Conservation (phyloP, 257 asterid genomes). For the Nicotiana obtusifolia region DNA sequence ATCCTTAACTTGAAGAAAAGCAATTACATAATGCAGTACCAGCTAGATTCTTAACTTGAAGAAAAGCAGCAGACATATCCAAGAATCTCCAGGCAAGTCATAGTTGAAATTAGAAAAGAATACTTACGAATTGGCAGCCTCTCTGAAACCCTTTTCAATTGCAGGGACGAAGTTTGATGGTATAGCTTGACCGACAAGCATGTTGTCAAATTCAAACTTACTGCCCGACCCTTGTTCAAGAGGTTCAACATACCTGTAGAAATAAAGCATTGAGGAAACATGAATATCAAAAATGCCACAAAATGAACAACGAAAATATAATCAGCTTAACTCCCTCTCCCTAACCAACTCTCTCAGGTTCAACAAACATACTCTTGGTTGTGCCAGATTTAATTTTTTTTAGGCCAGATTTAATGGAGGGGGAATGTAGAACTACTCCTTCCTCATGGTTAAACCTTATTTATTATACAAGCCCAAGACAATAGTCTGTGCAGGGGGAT, state of each 20-base stretch:
- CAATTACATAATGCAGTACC: not conserved
- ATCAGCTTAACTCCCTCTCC: not conserved
- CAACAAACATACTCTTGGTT: not conserved
- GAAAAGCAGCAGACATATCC: not conserved
- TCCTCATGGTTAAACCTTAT: not conserved
- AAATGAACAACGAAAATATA: not conserved
- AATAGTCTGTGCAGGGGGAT: not conserved
- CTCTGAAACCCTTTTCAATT: slow-evolving; percentile 93
- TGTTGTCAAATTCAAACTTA: slow-evolving; percentile 84
- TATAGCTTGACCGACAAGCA: slow-evolving; percentile 82
- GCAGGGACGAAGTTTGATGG: slow-evolving; percentile 93
- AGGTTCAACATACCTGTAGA: slow-evolving; percentile 78
- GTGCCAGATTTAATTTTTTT: not conserved
- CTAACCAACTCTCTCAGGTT: not conserved
- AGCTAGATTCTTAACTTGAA: not conserved
- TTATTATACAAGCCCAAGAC: not conserved
- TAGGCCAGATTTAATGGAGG: not conserved
- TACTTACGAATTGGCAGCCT: slow-evolving; percentile 97
- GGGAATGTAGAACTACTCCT: not conserved
- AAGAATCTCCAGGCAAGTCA: not conserved
- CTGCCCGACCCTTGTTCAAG: slow-evolving; percentile 70
- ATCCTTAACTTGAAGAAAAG: not conserved
- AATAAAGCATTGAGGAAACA: slow-evolving; percentile 12
- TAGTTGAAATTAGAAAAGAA: slow-evolving; percentile 1
- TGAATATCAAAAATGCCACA: not conserved